phyloP scores from a whole-genome alignment of 768 basidiomycete species.

The Chalciporus piperatus region DNA sequence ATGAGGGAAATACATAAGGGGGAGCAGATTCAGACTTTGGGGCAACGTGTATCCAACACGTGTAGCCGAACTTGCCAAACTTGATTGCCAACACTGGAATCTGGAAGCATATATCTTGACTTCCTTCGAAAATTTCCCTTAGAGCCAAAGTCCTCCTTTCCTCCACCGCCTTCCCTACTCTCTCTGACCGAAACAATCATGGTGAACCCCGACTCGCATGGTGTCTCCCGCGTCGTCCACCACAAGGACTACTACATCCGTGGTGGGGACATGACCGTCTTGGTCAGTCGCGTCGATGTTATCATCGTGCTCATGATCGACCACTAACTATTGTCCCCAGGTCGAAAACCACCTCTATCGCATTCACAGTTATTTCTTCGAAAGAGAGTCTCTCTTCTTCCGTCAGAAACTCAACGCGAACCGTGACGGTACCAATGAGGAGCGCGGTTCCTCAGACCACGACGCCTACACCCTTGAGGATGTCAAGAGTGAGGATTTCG shows the following conservation, averaged over 20 bases:
- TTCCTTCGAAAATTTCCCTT: conserved; percentile 37
- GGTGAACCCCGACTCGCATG: conserved; percentile 23
- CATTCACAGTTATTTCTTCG: conserved; percentile 61
- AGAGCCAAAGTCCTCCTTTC: conserved; percentile 24
- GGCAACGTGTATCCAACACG: conserved; percentile 36
- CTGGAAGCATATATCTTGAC: conserved; percentile 34
- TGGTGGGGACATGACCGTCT: conserved; percentile 56
- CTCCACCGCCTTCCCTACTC: conserved; percentile 30
- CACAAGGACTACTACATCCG: conserved; percentile 52
- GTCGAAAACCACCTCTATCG: conserved; percentile 55
- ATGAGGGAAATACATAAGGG: conserved; percentile 19
- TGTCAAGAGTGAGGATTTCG: conserved; percentile 46
- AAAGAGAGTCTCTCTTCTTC: conserved; percentile 56
- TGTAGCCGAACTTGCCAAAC: conserved; percentile 28
- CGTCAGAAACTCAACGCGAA: conserved; percentile 34
- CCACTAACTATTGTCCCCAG: conserved; percentile 35
- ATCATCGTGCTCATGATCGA: background rate
- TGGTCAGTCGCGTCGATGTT: conserved; percentile 39
- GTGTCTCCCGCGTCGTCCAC: conserved; percentile 32
- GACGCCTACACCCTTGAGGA: conserved; percentile 46
- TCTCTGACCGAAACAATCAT: conserved; percentile 23
- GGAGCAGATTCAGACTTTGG: conserved; percentile 16
- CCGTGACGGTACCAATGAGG: conserved; percentile 25
- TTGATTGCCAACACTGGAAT: conserved; percentile 27
- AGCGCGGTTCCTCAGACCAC: conserved; percentile 37